phyloP scores from a whole-genome alignment of 2,329 filamentous ascomycete species.

The Aspergillus sp. region DNA sequence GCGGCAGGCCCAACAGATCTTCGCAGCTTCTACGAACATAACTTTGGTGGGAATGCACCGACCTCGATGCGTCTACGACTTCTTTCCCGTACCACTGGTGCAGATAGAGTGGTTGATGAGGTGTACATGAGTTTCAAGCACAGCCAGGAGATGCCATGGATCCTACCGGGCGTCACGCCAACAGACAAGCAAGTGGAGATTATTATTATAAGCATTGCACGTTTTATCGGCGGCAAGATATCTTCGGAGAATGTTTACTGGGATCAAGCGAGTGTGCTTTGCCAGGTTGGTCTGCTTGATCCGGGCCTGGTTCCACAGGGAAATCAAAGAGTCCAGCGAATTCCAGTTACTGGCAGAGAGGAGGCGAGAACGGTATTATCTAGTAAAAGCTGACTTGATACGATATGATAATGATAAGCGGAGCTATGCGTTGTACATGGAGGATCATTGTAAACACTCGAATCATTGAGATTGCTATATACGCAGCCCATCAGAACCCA shows the following conservation, averaged over 20 bases:
- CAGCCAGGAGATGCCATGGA: slow-evolving; percentile 5
- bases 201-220: neutral
- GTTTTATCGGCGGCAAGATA: neutral
- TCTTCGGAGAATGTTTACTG: slow-evolving; percentile 8
- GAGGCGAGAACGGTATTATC: neutral
- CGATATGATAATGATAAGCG: neutral
- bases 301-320: neutral
- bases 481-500: no score
- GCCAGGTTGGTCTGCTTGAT: slow-evolving; percentile 7
- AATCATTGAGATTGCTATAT: neutral
- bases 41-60: neutral
- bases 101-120: slow-evolving; percentile 7
- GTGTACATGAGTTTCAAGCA: slow-evolving; percentile 4
- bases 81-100: slow-evolving; percentile 2
- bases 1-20: neutral
- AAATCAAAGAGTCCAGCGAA: neutral
- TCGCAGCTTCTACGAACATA: neutral
- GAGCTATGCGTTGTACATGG: neutral
- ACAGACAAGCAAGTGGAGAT: neutral
- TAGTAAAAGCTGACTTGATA: neutral
- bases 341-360: neutral
- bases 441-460: neutral
- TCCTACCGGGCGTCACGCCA: slow-evolving; percentile 3
- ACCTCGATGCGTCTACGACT: neutral
- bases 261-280: slow-evolving; percentile 10